Conservation (phyloP, 2,329 filamentous ascomycete species). For the Cordyceps fumosorosea region DNA sequence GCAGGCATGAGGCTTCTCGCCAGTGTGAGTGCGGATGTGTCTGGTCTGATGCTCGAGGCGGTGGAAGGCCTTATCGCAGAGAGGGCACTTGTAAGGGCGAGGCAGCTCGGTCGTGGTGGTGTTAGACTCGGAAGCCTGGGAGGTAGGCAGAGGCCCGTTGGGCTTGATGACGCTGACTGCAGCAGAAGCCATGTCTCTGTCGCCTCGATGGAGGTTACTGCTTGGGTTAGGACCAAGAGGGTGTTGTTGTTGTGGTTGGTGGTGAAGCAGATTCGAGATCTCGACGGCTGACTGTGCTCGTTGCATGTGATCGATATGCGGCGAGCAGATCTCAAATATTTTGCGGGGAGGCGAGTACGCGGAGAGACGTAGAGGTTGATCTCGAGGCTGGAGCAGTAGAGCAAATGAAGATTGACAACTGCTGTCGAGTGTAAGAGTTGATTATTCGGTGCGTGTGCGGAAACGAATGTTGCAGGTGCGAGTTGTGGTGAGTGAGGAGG, state of each 20-base stretch:
- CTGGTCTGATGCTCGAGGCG: constrained; percentile 86
- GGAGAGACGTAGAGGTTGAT: background rate
- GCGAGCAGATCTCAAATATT: constrained; percentile 8
- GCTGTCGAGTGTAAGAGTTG: background rate
- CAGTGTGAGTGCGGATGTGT: constrained; percentile 95
- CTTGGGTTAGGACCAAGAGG: constrained; percentile 20
- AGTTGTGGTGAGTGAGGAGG: background rate
- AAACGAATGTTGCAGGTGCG: constrained; percentile 8
- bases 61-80: constrained; percentile 98
- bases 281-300: constrained; percentile 65
- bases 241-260: constrained; percentile 23
- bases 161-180: constrained; percentile 53
- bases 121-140: constrained; percentile 49
- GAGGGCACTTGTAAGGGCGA: constrained; percentile 94
- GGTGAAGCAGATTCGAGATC: constrained; percentile 70
- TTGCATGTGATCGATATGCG: constrained; percentile 60
- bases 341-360: background rate
- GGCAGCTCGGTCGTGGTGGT: constrained; percentile 63
- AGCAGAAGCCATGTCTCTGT: constrained; percentile 42
- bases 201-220: constrained; percentile 24
- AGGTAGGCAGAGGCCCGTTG: constrained; percentile 55
- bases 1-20: constrained; percentile 96
- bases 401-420: background rate
- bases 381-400: background rate
- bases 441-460: background rate